Conservation (phyloP, 306 rosid genomes). For the Styphnolobium japonicum region DNA sequence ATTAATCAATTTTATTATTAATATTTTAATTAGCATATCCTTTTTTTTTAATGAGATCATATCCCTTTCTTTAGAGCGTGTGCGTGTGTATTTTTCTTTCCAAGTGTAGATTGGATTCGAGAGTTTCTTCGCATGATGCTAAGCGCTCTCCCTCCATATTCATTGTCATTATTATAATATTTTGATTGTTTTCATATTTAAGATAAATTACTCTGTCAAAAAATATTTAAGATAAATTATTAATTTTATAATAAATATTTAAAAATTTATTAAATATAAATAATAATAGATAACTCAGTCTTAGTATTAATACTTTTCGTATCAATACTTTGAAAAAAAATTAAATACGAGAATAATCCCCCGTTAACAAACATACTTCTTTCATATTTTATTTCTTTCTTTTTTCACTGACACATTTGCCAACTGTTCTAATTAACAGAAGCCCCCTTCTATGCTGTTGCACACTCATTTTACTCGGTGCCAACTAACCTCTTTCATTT, state of each 20-base stretch:
- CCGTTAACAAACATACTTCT: slow-evolving; percentile 38
- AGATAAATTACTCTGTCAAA: too few species aligned
- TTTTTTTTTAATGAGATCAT: too few species aligned
- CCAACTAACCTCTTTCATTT: slow-evolving; percentile 58
- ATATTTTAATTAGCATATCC: background rate
- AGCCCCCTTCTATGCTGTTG: slow-evolving; percentile 41
- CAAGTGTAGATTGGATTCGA: slow-evolving; percentile 27
- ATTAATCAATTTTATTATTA: background rate
- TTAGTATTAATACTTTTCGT: too few species aligned
- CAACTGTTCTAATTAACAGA: slow-evolving; percentile 44
- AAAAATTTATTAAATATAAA: too few species aligned
- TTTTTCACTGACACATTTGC: slow-evolving; percentile 67
- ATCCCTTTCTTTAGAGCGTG: too few species aligned
- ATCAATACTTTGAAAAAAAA: too few species aligned
- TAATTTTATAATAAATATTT: too few species aligned
- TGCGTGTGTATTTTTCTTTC: background rate
- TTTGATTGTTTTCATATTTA: too few species aligned
- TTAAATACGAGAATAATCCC: too few species aligned
- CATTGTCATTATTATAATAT: too few species aligned
- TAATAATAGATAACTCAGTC: too few species aligned
- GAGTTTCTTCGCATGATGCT: slow-evolving; percentile 64
- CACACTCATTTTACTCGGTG: slow-evolving; percentile 58
- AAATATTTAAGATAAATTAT: too few species aligned
- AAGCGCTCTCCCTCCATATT: slow-evolving; percentile 58
- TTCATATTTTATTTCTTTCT: background rate